Conservation (phyloP, 805 yeast genomes). For the Yamadazyma takamatsuzukensis region DNA sequence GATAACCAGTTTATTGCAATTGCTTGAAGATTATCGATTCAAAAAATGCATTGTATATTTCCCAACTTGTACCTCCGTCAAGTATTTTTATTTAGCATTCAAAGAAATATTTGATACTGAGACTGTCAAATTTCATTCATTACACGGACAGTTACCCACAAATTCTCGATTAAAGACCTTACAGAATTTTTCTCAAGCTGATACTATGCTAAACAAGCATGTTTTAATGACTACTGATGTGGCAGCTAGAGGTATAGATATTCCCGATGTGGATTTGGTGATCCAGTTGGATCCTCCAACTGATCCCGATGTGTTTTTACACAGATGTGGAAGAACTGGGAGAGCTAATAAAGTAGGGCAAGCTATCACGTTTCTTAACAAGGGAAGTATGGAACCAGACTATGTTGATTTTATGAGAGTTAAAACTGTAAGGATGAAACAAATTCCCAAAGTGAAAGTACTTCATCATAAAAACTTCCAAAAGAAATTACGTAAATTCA, state of each 20-base stretch:
- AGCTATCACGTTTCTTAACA: conserved; percentile 69
- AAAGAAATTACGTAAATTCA: conserved; percentile 43
- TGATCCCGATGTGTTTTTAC: conserved; percentile 87
- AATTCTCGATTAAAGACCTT: conserved; percentile 74
- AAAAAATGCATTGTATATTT: conserved; percentile 86
- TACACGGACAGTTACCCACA: conserved; percentile 90
- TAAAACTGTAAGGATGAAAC: conserved; percentile 50
- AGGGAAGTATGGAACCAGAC: conserved; percentile 74
- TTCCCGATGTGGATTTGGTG: conserved; percentile 91
- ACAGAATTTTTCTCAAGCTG: conserved; percentile 51
- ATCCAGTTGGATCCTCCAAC: conserved; percentile 95
- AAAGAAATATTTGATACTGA: conserved; percentile 30
- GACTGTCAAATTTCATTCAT: conserved; percentile 53
- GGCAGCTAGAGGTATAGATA: conserved; percentile 96
- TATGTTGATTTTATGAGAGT: conserved; percentile 79
- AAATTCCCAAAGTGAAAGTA: conserved; percentile 24
- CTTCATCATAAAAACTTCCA: conserved; percentile 26
- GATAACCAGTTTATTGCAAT: conserved; percentile 51
- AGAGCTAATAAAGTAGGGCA: conserved; percentile 83
- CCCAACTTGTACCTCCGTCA: conserved; percentile 85
- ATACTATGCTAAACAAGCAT: conserved; percentile 38
- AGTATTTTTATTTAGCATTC: conserved; percentile 64
- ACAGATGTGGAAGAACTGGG: conserved; percentile 94
- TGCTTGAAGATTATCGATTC: conserved; percentile 53
- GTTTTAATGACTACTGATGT: conserved; percentile 91